These are phyloP conservation scores for Stevia rebaudiana DNA, from an alignment of 140 eudicot genomes.

Conservation along the genomic window DNA sequence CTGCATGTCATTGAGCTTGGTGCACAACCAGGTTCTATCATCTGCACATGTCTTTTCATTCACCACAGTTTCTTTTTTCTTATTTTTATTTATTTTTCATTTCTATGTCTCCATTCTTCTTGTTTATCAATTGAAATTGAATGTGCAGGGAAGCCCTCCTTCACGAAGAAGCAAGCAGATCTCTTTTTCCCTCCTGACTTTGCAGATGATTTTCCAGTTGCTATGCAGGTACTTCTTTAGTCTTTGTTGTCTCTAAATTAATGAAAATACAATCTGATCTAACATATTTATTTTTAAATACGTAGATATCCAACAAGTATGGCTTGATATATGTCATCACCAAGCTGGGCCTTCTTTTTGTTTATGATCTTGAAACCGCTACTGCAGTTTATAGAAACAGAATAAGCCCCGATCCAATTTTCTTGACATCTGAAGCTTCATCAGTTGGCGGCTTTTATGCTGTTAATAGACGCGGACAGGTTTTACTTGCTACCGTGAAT, in stretches of 20 bases:
- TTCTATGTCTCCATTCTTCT: neutral
- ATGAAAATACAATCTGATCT: neutral
- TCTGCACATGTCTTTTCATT: constrained; percentile 13
- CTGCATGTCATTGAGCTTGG: constrained; percentile 98
- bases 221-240: constrained; percentile 86
- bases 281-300: neutral
- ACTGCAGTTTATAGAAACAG: constrained; percentile 96
- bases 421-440: constrained; percentile 95
- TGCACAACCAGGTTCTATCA: constrained; percentile 84
- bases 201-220: constrained; percentile 93
- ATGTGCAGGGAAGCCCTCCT: constrained; percentile 78
- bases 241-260: neutral
- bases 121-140: neutral
- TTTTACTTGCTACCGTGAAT: constrained; percentile 96
- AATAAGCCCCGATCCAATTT: constrained; percentile 98
- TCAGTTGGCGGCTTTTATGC: constrained; percentile 98
- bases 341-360: constrained; percentile 68
- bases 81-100: neutral
- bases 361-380: constrained; percentile 90
- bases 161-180: constrained; percentile 95
- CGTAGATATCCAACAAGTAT: constrained; percentile 42
- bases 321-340: constrained; percentile 89
- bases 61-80: constrained; percentile 25
- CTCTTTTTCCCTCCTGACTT: constrained; percentile 99
- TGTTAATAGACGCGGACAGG: constrained; percentile 93